These are phyloP conservation scores for Coemansia sp. DNA, from an alignment of 192 early-diverging fungal genomes.

Conservation along the genomic window DNA sequence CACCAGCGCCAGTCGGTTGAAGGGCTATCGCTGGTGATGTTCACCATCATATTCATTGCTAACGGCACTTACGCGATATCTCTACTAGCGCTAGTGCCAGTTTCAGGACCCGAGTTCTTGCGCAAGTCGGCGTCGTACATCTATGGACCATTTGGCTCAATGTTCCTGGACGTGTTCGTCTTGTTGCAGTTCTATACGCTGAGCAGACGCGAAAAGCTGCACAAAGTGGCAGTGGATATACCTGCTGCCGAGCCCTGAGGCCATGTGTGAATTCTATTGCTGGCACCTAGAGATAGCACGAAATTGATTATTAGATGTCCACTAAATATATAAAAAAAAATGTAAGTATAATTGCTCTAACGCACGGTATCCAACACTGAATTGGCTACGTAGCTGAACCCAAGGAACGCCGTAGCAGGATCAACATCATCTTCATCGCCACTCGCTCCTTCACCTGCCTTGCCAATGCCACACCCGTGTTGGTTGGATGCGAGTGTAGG, in stretches of 20 bases:
- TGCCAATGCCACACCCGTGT: slow-evolving; percentile 5
- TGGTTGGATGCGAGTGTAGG: not conserved
- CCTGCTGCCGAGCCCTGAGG: not conserved
- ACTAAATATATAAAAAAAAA: not conserved
- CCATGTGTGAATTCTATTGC: not conserved
- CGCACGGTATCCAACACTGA: slow-evolving; percentile 46
- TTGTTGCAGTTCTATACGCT: slow-evolving; percentile 16
- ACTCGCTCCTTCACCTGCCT: not conserved
- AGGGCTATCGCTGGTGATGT: slow-evolving; percentile 75
- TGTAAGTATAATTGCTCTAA: not conserved
- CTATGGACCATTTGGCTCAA: slow-evolving; percentile 30
- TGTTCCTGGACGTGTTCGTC: slow-evolving; percentile 23
- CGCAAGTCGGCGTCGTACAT: slow-evolving; percentile 19
- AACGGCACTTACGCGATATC: slow-evolving; percentile 62
- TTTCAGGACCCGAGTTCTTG: slow-evolving; percentile 13
- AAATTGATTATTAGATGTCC: not conserved
- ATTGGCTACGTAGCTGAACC: slow-evolving; percentile 54
- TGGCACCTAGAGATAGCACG: not conserved
- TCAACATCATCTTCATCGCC: slow-evolving; percentile 26
- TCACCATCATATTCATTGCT: slow-evolving; percentile 64
- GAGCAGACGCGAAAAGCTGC: not conserved
- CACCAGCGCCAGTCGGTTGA: slow-evolving; percentile 62
- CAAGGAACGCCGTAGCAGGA: slow-evolving; percentile 51
- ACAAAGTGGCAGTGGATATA: not conserved
- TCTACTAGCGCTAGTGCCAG: slow-evolving; percentile 51